Evolutionary conservation across 164 flowering plant species (phyloP), one percentile per base, ranked within the genome.

Genomic region (Litsea cubeba): DNA sequence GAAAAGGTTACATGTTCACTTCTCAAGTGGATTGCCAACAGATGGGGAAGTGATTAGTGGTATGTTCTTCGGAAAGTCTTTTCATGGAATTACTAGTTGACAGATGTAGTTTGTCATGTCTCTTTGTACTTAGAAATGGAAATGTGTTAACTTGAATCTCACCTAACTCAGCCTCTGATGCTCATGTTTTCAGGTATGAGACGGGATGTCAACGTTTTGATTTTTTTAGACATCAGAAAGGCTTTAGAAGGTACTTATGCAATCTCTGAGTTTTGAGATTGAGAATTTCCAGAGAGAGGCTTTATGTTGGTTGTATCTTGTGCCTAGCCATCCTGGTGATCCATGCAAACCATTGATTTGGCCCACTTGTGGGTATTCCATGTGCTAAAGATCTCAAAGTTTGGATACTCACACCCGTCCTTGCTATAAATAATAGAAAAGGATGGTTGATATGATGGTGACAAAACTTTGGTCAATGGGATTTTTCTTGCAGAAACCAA

Each of bases 21-120:
- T 95, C 83, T 84, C 96, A 23, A 82, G 89, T 74, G 97, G 97
- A 72, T 85, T 95, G 87, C 99, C 98, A 49, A 78, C 85, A 5
- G 89, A 89, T 76, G 92, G 88, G 50, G 85, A 88, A 83, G 95
- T 95, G 73, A 90, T 92, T 60, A 95, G 98, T 75, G 98, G 98
- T 90, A 85, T 79, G 84, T 6, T 12, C 25, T 18, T 65, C 3
- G 11, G 26, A n/a, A 15, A 11, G 22, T 62, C 74, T 62, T 46
- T 40, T 23, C 22, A 54, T 18, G 65, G 46, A 40, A 15, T 50
- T 18, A 23, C 32, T 50, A 22, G 69, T 66, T 66, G 69, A 22
- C 24, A 17, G 60, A 1, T 54, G 60, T 54, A 15, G 60, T 18
- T 20, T 54, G 60, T 18, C 60, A 12, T 54, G 5, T 14, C 17